Percentiles rank a stretch among this genome's conserved stretches.
Conservation (phyloP, 768 basidiomycete genomes). For the Amanita molliuscula region DNA sequence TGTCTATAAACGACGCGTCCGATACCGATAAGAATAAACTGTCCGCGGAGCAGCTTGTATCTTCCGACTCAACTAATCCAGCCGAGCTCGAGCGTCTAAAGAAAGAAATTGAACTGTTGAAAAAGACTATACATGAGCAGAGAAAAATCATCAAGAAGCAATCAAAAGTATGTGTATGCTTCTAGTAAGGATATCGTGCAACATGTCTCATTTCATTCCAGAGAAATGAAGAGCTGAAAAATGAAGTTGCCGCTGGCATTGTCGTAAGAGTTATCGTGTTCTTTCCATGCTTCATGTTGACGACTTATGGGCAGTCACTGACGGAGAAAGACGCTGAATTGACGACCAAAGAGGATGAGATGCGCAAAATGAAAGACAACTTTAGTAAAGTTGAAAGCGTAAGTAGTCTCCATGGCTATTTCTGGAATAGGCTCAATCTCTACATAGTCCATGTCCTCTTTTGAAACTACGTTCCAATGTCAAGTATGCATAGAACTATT, state of each 20-base stretch:
- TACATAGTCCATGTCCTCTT: constrained; percentile 37
- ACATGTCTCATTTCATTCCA: constrained; percentile 14
- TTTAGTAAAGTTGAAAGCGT: constrained; percentile 51
- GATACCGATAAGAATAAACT: constrained; percentile 10
- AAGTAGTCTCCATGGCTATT: constrained; percentile 7
- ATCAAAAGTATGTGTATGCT: constrained; percentile 32
- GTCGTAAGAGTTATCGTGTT: background rate
- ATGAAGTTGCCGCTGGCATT: constrained; percentile 23
- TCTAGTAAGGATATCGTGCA: background rate
- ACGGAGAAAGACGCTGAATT: constrained; percentile 1
- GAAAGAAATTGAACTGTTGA: constrained; percentile 46
- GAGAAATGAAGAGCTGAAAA: constrained; percentile 44
- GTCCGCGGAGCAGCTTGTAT: constrained; percentile 11
- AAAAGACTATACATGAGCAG: constrained; percentile 33
- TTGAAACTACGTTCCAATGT: constrained; percentile 56
- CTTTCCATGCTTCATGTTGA: background rate
- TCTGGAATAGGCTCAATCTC: background rate
- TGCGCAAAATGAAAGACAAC: constrained; percentile 35
- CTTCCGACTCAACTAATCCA: constrained; percentile 25
- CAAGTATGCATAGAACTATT: constrained; percentile 73
- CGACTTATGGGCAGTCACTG: background rate
- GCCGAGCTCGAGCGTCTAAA: constrained; percentile 46
- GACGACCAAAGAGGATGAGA: constrained; percentile 30
- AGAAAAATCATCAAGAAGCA: constrained; percentile 47
- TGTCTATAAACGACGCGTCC: constrained; percentile 3